Evolutionary conservation across 1,284 basidiomycete genomes (phyloP).

Genomic region (Cutaneotrichosporon daszewskae): DNA sequence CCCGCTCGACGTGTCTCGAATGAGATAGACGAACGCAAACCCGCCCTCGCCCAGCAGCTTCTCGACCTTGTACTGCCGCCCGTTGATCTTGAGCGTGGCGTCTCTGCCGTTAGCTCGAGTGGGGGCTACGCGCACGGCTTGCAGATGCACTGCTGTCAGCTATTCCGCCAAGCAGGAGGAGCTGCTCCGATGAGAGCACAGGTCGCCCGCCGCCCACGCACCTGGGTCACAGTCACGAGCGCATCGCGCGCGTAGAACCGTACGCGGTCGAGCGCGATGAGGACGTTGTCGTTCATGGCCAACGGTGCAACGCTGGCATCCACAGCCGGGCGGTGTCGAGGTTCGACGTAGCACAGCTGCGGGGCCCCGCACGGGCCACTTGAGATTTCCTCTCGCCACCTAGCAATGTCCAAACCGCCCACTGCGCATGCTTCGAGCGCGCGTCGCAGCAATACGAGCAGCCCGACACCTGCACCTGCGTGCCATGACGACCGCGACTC

Average conservation of each 20-base stretch:
- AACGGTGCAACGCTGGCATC: too few relatives aligned
- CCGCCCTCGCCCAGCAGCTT: slow-evolving; percentile 83
- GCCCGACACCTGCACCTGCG: too few relatives aligned
- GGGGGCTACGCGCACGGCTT: slow-evolving; percentile 31
- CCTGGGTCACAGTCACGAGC: slow-evolving; percentile 35
- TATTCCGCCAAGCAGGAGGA: too few relatives aligned
- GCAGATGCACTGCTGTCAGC: slow-evolving; percentile 42
- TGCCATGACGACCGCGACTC: slow-evolving; percentile 6
- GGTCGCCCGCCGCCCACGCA: slow-evolving; percentile 10
- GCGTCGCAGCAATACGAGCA: background rate
- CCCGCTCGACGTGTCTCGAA: slow-evolving; percentile 61
- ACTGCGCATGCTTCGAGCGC: slow-evolving; percentile 6
- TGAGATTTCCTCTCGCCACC: too few relatives aligned
- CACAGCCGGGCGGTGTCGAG: too few relatives aligned
- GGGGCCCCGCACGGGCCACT: too few relatives aligned
- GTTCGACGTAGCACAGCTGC: too few relatives aligned
- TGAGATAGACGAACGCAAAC: slow-evolving; percentile 92
- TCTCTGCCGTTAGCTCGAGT: slow-evolving; percentile 26
- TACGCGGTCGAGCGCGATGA: slow-evolving; percentile 36
- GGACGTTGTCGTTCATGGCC: slow-evolving; percentile 35
- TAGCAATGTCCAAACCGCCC: too few relatives aligned
- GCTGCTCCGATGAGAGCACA: too few relatives aligned
- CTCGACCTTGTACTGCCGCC: slow-evolving; percentile 81
- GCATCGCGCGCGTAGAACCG: slow-evolving; percentile 36
- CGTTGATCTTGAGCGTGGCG: slow-evolving; percentile 81